Conservation (phyloP, 441 rosid genomes). For the Gossypium davidsonii region DNA sequence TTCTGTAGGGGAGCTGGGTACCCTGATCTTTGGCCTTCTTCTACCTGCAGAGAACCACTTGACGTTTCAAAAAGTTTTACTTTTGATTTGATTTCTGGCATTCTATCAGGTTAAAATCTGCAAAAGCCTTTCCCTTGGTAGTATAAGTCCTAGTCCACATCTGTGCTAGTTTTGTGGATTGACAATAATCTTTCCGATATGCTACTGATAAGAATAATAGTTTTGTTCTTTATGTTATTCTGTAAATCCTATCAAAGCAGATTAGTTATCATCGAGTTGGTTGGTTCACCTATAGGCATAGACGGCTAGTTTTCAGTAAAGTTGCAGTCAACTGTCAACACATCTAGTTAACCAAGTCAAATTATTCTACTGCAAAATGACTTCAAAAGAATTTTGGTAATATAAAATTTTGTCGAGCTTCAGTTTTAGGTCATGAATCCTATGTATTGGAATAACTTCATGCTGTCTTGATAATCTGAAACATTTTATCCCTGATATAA, state of each 20-base stretch:
- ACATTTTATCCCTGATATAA: not conserved
- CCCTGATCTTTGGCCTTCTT: conserved; percentile 90
- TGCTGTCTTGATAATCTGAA: not conserved
- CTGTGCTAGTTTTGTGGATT: not conserved
- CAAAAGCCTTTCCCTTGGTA: not conserved
- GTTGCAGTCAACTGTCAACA: not conserved
- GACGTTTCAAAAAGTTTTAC: conserved; percentile 80
- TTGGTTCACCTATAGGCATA: not conserved
- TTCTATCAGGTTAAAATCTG: conserved; percentile 54
- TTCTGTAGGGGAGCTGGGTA: conserved; percentile 79
- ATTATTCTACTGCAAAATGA: not conserved
- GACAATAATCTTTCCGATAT: not conserved
- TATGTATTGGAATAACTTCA: not conserved
- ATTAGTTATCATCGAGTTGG: not conserved
- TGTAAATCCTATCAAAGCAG: not conserved
- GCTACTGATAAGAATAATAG: conserved; percentile 1
- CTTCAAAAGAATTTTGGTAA: not conserved
- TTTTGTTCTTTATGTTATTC: not conserved
- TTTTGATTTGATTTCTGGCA: conserved; percentile 80
- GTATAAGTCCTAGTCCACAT: conserved; percentile 10
- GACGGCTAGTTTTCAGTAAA: not conserved
- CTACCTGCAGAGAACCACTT: conserved; percentile 90
- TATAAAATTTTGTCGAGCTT: not conserved
- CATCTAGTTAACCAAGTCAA: not conserved
- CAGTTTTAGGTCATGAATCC: not conserved